Percentiles rank a stretch among this genome's conserved stretches.
These are phyloP conservation scores for Beauveria scarabaeidicola DNA, from an alignment of 2,329 filamentous ascomycete genomes.

Conservation along the genomic window DNA sequence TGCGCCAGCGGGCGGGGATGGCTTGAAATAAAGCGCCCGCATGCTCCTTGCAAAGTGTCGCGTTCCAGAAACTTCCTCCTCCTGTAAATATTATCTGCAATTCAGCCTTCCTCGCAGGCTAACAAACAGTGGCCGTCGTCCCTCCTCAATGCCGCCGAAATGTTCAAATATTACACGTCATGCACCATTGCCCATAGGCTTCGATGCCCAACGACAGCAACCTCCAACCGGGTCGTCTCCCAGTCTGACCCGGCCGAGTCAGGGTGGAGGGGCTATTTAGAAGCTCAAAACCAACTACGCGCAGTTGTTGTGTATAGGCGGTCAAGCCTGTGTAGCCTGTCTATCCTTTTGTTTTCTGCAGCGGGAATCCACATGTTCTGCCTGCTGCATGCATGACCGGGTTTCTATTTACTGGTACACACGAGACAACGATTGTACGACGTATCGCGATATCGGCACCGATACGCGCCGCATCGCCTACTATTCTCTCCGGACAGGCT, in stretches of 20 bases:
- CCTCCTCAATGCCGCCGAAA: background rate
- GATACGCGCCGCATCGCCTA: background rate
- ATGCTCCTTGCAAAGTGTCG: background rate
- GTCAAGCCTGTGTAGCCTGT: background rate
- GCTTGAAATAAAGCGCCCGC: background rate
- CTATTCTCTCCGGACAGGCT: too few species aligned
- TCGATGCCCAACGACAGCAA: background rate
- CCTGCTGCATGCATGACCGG: background rate
- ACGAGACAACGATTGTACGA: background rate
- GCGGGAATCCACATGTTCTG: constrained; percentile 1
- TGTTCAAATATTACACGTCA: background rate
- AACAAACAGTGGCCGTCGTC: background rate
- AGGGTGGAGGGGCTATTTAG: background rate
- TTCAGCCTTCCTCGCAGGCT: background rate
- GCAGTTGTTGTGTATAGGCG: background rate
- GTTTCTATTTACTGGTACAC: background rate
- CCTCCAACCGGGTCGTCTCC: constrained; percentile 1
- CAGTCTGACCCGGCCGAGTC: background rate
- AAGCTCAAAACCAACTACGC: background rate
- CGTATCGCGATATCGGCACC: background rate
- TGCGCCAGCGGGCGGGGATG: background rate
- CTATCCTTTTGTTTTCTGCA: background rate
- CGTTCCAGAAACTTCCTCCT: background rate
- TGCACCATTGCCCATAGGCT: background rate
- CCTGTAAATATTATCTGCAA: background rate